Evolutionary conservation across 805 yeast genomes (phyloP).

Genomic region (Starmera quercuum): DNA sequence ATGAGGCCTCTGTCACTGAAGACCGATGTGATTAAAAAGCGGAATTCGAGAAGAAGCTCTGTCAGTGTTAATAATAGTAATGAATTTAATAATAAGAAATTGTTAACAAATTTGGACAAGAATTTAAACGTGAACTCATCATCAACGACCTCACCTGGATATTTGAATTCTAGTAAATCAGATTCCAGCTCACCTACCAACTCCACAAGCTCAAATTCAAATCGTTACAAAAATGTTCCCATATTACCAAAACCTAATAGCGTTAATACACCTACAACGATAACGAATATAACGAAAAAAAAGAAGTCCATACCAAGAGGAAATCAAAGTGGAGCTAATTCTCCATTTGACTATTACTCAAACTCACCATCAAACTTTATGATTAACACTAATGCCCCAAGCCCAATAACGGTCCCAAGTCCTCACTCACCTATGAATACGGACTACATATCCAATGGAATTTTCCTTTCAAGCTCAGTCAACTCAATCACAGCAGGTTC

Average conservation of each 20-base stretch:
- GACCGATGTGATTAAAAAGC: conserved; percentile 85
- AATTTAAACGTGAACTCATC: conserved; percentile 4
- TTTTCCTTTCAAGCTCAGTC: background rate
- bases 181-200: conserved; percentile 1
- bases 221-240: conserved; percentile 18
- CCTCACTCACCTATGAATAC: conserved; percentile 1
- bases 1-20: conserved; percentile 84
- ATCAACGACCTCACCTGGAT: conserved; percentile 6
- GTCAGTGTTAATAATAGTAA: conserved; percentile 9
- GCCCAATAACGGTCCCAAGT: conserved; percentile 17
- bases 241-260: conserved; percentile 19
- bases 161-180: conserved; percentile 4
- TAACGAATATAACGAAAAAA: background rate
- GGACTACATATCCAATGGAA: background rate
- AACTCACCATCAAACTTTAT: conserved; percentile 13
- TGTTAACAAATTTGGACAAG: conserved; percentile 14
- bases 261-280: conserved; percentile 1
- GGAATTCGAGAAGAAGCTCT: conserved; percentile 29
- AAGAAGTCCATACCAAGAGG: conserved; percentile 1
- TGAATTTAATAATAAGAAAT: conserved; percentile 7
- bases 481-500: conserved; percentile 9
- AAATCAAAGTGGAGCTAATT: conserved; percentile 1
- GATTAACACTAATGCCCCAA: conserved; percentile 11
- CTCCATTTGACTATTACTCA: conserved; percentile 11
- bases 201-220: conserved; percentile 1